Base-by-base conservation (phyloP, 1,139 yeast genomes). In the Pichia sp. region DNA sequence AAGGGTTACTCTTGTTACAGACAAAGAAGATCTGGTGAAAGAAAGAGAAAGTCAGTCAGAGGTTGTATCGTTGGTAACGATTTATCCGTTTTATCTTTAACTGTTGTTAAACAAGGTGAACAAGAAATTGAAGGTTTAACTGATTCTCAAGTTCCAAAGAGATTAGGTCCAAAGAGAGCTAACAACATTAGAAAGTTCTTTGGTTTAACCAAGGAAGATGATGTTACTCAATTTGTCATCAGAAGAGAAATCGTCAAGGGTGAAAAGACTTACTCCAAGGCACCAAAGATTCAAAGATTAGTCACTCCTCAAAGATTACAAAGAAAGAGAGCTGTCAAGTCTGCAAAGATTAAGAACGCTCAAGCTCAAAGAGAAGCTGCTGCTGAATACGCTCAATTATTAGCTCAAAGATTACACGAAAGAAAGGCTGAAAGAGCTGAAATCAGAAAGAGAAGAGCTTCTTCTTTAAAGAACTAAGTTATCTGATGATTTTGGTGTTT, bases 121-220 rank as follows among this genome's bases (percentile, higher is more conserved):
- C 70, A 76, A 63, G 98, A 92, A 66, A 87, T 92, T 65, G 96
- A 79, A 68, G 98, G 98, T 74, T 80, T 92, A 70, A 92, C 98
- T 67, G 95, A 94, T 74, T 67, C 82, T 69, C 82, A 94, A 71
- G 84, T 85, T 69, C 96, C 97, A 79, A 90, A 90, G 85, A 89
- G 97, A 82, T 85, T 90, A 71, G 98, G 97, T 69, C 98, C 98
- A 77, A 92, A 92, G 95, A 89, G 97, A 85, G 98, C 98, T 71
- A 89, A 88, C 94, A 77, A 90, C 89, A 92, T 92, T 74, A 89
- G 97, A 85, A 89, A 89, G 77, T 90, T 92, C 95, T 92, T 87
- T 70, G 97, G 97, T 79, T 84, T 92, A 72, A 74, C 96, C 77
- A 89, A 90, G 84, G 95, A 88, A 74, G 96, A 88, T 69, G 96